Base-by-base conservation (phyloP, 164 flowering plant species). In the Aristolochia contorta region DNA sequence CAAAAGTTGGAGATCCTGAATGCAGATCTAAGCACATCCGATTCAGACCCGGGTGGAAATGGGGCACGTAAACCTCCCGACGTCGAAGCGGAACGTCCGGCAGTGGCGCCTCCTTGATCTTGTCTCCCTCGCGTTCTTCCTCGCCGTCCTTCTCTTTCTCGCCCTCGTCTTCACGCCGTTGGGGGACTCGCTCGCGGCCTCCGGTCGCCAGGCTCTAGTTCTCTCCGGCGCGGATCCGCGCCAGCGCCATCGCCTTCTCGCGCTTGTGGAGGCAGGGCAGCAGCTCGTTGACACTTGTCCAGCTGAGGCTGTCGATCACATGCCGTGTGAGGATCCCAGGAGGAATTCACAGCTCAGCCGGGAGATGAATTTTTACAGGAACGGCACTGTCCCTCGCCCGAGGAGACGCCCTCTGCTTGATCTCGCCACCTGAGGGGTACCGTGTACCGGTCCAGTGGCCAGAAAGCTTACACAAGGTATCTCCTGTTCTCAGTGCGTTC, bases 261-360 rank as follows among this genome's bases (percentile, higher is more conserved):
- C 69, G 12, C 57, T 71, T 48, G 65, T 83, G 8, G 91, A 83
- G 61, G 32, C 72, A 0, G 89, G 86, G 2, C 60, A 70, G 19
- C 72, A 74, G 62, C 53, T 68, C 37, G 77, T 93, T 32, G 96
- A 84, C 5, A 67, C 79, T 1, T 93, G 98, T 62, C 74, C 87
- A 0, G 78, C 79, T 3, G 95, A 84, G 1, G 73, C 72, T 24
- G 91, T 82, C n/a, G 96, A 90, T 65, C 83, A 88, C 72, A 85
- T 93, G 99, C 99, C 99, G 0, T 90, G 99, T 50, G 99, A 90
- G 71, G 95, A 93, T 75, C 99, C 97, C 3, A 68, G 87, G 69
- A 71, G 86, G 68, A 90, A 81, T 63, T 84, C 89, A 58, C 87
- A 85, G 84, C 80, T 93, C 21, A 88, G 96, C 23, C 69, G 96